Base-by-base conservation (phyloP, 345 rosid species). In the Eucalyptus microcorys region DNA sequence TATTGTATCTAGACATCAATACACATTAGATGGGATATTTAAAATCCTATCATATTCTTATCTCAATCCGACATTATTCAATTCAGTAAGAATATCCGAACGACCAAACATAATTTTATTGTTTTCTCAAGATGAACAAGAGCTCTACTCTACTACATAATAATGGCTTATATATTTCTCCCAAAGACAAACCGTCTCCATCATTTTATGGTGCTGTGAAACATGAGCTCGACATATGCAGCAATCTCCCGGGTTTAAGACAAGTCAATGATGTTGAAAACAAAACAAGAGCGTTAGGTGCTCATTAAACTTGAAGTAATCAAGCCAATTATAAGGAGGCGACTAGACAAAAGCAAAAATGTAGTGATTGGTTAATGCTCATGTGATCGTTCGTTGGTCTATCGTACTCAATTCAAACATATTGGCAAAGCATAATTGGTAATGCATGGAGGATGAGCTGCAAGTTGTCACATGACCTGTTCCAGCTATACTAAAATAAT, bases 81-180 rank as follows among this genome's bases (percentile, higher is more conserved):
- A 52, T 52, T 0, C 0, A 19, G 24, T 52, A 52, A 52, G 10
- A 52, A 19, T 19, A 52, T 52, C 0, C 57, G 1, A 52, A 52
- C 2, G 26, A 21, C 57, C 2, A 52, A 52, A 52, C 2, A 8
- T 21, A 21, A 52, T 2, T 21, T 52, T 21, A 52, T 52, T 52
- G 2, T 59, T 59, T 59, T 26, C 14, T 59, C 14, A 59, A 59
- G n/a, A 59, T 24, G 7, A 11, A 59, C 4, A 26, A 11, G 15
- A 1, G 34, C 4, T 52, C 2, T 7, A 2, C 4, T 8, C 14
- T 26, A 59, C n/a, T 10, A 17, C 4, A 6, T 68, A 68, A 34
- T 19, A 34, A 34, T 34, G 81, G 2, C 26, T 17, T 8, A 16
- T 5, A 68, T 8, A 34, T 32, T 34, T 32, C 43, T 34, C 37